Evolutionary conservation across 2,329 filamentous ascomycete genomes (phyloP).

Genomic region (Rutstroemia sp.): DNA sequence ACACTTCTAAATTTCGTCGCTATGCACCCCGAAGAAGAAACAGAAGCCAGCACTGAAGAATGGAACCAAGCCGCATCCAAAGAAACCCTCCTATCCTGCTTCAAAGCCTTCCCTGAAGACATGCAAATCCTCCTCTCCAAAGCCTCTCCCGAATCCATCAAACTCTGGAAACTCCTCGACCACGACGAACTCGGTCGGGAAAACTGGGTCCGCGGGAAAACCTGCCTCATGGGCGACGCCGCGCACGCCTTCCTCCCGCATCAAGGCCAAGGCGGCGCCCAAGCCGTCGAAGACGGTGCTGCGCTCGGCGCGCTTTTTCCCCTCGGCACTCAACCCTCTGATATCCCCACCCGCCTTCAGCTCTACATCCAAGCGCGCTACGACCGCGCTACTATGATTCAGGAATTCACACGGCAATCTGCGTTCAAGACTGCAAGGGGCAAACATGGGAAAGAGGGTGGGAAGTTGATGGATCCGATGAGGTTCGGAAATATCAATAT

Average conservation of each 20-base stretch:
- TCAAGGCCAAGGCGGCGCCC: slow-evolving; percentile 53
- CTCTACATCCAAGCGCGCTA: slow-evolving; percentile 53
- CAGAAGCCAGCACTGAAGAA: slow-evolving; percentile 32
- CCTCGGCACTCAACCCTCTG: slow-evolving; percentile 34
- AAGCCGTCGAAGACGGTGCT: slow-evolving; percentile 61
- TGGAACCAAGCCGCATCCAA: slow-evolving; percentile 35
- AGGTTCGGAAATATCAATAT: slow-evolving; percentile 36
- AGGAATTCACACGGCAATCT: slow-evolving; percentile 45
- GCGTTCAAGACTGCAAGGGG: slow-evolving; percentile 10
- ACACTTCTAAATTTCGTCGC: slow-evolving; percentile 41
- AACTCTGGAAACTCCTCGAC: slow-evolving; percentile 55
- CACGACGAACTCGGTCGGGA: neutral
- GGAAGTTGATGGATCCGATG: slow-evolving; percentile 34
- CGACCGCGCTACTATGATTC: slow-evolving; percentile 49
- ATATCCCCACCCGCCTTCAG: slow-evolving; percentile 47
- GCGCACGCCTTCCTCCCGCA: slow-evolving; percentile 62
- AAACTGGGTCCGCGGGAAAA: slow-evolving; percentile 44
- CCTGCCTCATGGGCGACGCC: slow-evolving; percentile 58
- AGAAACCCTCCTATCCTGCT: slow-evolving; percentile 33
- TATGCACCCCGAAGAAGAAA: slow-evolving; percentile 43
- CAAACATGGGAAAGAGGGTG: slow-evolving; percentile 12
- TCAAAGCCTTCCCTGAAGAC: slow-evolving; percentile 36
- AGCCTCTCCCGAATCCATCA: slow-evolving; percentile 39
- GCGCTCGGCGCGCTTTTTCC: slow-evolving; percentile 51
- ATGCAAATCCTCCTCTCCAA: slow-evolving; percentile 36